Evolutionary conservation across 345 rosid genomes (phyloP), one percentile per base, ranked within the genome.

Genomic region (Acer negundo): DNA sequence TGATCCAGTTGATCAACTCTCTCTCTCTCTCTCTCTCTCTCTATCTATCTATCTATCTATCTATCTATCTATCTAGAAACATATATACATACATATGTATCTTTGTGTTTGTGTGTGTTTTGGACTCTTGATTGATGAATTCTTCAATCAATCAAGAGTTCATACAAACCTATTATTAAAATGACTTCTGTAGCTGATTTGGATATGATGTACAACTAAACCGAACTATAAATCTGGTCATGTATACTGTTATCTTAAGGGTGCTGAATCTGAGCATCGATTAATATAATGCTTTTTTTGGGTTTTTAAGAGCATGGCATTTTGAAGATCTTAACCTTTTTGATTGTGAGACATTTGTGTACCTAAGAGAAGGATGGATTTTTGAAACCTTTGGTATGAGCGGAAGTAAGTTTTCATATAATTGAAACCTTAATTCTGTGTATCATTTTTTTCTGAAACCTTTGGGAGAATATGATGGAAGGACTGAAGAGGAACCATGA

Each of bases 101-200:
- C 10, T 44, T 42, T 67, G 28, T 38, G 46, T 35, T 17, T 31
- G 20, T 31, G 46, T 15, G 44, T 6, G 69, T 3, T 53, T 16
- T 59, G 63, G 12, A 59, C 24, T 59, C 63, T 59, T n/a, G 63
- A 59, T 59, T 0, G 22, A 10, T 20, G 12, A 59, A 59, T 19
- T 59, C 63, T 59, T 59, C 63, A 59, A 8, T 59, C 26, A 59
- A 22, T 59, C 63, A 59, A n/a, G 26, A 59, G 63, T 59, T 59
- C 63, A n/a, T 20, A 10, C 63, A 59, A 59, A 59, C 26, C 12
- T 59, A 20, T 16, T 53, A 15, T 53, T 53, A 53, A 16, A 53
- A 17, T 53, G 12, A 15, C 8, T 16, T 53, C n/a, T 53, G n/a
- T 53, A 4, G n/a, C 58, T 53, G 58, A 53, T 53, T 16, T 53